Percentiles rank a stretch among this genome's conserved stretches.
phyloP scores from a whole-genome alignment of 1,284 basidiomycete species.

The Ustilago xerochloae region DNA sequence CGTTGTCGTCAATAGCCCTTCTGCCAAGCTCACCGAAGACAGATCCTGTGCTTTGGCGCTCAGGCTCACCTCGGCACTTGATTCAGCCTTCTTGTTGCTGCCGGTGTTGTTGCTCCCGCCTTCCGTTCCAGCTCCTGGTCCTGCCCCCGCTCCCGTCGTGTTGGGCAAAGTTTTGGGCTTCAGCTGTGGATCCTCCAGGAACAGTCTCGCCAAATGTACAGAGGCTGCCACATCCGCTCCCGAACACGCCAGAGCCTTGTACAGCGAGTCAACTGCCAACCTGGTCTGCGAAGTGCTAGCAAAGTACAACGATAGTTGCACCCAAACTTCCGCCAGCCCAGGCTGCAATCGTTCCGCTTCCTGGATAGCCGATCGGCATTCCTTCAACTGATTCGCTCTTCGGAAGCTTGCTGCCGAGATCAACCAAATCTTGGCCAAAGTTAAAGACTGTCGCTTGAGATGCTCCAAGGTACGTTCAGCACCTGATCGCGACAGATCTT shows the following conservation, averaged over 20 bases:
- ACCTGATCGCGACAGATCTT: conserved; percentile 25
- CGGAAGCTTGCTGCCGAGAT: conserved; percentile 94
- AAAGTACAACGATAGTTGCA: conserved; percentile 73
- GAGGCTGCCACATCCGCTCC: conserved; percentile 55
- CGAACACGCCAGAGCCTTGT: conserved; percentile 66
- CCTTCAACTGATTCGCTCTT: conserved; percentile 85
- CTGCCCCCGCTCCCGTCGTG: too few species aligned
- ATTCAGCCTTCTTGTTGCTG: conserved; percentile 17
- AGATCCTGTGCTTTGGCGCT: conserved; percentile 47
- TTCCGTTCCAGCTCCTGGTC: background rate
- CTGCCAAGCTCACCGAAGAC: conserved; percentile 59
- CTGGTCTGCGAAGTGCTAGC: conserved; percentile 24
- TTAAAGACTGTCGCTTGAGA: conserved; percentile 37
- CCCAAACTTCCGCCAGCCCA: conserved; percentile 89
- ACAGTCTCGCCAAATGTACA: conserved; percentile 63
- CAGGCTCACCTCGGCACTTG: conserved; percentile 43
- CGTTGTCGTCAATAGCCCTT: conserved; percentile 57
- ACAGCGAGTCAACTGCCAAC: conserved; percentile 61
- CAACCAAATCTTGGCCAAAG: conserved; percentile 88
- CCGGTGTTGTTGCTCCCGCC: too few species aligned
- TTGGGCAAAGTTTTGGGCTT: conserved; percentile 31
- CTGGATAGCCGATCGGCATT: conserved; percentile 88
- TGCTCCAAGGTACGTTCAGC: conserved; percentile 34
- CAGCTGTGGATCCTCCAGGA: conserved; percentile 49
- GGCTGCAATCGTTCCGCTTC: conserved; percentile 93